Evolutionary conservation across 2,329 filamentous ascomycete species (phyloP), one percentile per base, ranked within the genome.

Genomic region (Curvularia hawaiiensis): DNA sequence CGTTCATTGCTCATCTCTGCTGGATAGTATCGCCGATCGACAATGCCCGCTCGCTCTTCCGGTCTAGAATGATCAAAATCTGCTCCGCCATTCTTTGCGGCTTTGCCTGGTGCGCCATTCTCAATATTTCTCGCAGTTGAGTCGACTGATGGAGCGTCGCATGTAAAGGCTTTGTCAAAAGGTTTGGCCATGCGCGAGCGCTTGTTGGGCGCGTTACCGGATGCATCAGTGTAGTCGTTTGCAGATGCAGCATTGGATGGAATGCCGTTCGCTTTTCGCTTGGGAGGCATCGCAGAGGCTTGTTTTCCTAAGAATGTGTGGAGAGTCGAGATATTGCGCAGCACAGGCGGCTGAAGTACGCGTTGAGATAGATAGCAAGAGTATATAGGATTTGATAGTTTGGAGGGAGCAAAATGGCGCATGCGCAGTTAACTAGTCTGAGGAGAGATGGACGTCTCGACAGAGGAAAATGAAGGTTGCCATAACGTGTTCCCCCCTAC

Each of bases 1-100:
- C 92, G 87, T 49, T 84, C 85, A 67, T 92, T 95, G 78, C 84
- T 90, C 88, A 97, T 96, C 72, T 96, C 92, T 1, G 85, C 84
- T 0, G 92, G 92, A 66, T 97, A 97, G 78, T 88, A 97, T 47
- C 90, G 85, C 28, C 79, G 70, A 41, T 82, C 76, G 8, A 82
- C 75, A 33, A 80, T 78, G 16, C 75, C 75, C 44, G 71, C 65
- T 55, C 65, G 55, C 62, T 76, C 74, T 66, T 77, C 75, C 31
- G 71, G 54, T 53, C 78, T 70, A 31, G 72, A 69, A 53, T 78
- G 72, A 58, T 78, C 75, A 62, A 75, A 76, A 0, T 51, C 16
- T 4, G 45, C 41, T n/a, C 59, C 44, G 8, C 54, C 46, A 2
- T 60, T 47, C 39, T 65, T 30, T 11, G 63, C 51, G 2, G 55